phyloP scores from a whole-genome alignment of 2,329 filamentous ascomycete species.

The Sclerotinia minor region DNA sequence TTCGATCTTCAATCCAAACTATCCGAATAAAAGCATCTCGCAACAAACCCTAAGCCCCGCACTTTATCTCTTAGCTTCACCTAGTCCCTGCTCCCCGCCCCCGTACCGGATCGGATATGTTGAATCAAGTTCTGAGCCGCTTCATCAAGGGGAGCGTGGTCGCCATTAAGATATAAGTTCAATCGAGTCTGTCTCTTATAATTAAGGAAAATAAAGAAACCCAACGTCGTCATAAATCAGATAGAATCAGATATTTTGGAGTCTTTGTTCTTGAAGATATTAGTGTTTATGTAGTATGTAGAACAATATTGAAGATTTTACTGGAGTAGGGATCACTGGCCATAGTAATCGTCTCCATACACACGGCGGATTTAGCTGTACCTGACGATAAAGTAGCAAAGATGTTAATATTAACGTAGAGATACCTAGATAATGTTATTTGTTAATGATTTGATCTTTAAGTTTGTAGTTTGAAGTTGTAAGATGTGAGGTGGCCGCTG shows the following conservation, averaged over 20 bases:
- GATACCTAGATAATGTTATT: too few species aligned
- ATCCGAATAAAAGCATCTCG: too few species aligned
- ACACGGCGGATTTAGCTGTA: neutral
- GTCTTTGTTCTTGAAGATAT: neutral
- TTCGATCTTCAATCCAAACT: too few species aligned
- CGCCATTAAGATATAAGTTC: too few species aligned
- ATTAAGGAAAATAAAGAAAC: too few species aligned
- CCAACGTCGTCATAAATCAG: neutral
- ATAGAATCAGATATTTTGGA: neutral
- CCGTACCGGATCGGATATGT: too few species aligned
- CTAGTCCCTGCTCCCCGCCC: too few species aligned
- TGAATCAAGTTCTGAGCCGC: too few species aligned
- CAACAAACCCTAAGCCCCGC: too few species aligned
- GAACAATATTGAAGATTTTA: neutral
- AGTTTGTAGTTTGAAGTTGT: neutral
- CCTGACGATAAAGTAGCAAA: neutral
- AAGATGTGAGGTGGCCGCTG: neutral
- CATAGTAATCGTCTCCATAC: neutral
- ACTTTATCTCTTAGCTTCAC: too few species aligned
- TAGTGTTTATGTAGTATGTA: neutral
- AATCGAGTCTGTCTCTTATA: too few species aligned
- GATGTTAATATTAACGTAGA: neutral
- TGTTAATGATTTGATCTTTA: neutral
- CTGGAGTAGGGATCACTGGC: neutral
- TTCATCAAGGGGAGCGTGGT: too few species aligned